A percentile compares a stretch with the other conserved stretches of the same genome.
These are phyloP conservation scores for Penicillium pulvis DNA, from an alignment of 495 filamentous ascomycete genomes.

Conservation along the genomic window DNA sequence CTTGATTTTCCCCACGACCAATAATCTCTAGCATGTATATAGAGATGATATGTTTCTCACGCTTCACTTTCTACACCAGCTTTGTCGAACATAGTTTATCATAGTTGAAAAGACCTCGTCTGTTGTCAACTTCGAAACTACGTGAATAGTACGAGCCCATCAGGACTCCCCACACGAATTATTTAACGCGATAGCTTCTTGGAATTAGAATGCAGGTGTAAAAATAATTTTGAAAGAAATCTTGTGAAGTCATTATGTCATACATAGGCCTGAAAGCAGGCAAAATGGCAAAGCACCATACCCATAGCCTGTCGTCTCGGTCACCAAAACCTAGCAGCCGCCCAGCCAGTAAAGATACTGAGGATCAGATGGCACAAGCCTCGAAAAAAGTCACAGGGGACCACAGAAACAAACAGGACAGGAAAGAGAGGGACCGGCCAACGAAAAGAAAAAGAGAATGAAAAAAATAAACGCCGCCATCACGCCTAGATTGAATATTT, in stretches of 20 bases:
- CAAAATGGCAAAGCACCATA: conserved; percentile 1
- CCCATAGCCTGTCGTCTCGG: not conserved
- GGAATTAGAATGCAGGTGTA: not conserved
- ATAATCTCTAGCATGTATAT: conserved; percentile 31
- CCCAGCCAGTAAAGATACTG: too few species aligned
- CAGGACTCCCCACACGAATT: not conserved
- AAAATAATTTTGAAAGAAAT: not conserved
- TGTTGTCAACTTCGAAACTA: not conserved
- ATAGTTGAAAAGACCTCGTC: not conserved
- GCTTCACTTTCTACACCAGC: not conserved
- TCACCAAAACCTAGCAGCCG: not conserved
- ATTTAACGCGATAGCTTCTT: not conserved
- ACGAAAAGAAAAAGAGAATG: not conserved
- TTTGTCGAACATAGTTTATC: not conserved
- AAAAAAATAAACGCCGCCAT: conserved; percentile 2
- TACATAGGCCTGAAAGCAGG: conserved; percentile 3
- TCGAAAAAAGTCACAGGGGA: not conserved
- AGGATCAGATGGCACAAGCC: not conserved
- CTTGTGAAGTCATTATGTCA: conserved; percentile 7
- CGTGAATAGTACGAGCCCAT: not conserved
- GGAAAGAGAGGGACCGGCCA: not conserved
- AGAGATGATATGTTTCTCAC: conserved; percentile 16
- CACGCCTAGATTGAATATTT: conserved; percentile 13
- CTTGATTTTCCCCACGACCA: conserved; percentile 18
- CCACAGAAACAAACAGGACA: not conserved